Conservation (phyloP, 1,284 basidiomycete species). For the Cutaneotrichosporon sp. region DNA sequence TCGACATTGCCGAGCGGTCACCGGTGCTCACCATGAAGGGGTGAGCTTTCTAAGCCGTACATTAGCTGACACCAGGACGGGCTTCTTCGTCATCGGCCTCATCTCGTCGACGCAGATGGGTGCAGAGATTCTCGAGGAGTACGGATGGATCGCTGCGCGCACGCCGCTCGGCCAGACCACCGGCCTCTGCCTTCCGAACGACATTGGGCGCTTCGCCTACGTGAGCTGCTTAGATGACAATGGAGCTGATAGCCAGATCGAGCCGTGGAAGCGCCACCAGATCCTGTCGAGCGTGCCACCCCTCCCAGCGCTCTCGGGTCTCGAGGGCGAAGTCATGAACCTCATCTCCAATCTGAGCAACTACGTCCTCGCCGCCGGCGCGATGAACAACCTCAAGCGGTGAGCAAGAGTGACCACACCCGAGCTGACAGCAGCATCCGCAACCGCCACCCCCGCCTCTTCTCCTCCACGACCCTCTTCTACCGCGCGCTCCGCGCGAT, state of each 20-base stretch:
- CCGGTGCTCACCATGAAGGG: conserved; percentile 87
- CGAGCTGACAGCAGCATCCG: conserved; percentile 63
- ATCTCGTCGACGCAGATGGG: conserved; percentile 72
- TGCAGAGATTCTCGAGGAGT: conserved; percentile 80
- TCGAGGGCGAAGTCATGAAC: conserved; percentile 81
- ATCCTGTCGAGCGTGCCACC: conserved; percentile 52
- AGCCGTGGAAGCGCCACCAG: conserved; percentile 63
- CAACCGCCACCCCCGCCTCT: conserved; percentile 64
- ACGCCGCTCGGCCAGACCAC: conserved; percentile 84
- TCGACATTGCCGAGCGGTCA: conserved; percentile 88
- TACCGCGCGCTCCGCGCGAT: conserved; percentile 81
- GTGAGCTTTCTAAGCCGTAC: conserved; percentile 57
- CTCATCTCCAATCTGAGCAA: conserved; percentile 93
- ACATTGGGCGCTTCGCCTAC: conserved; percentile 74
- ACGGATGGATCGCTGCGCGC: conserved; percentile 85
- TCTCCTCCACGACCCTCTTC: conserved; percentile 73
- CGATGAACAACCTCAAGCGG: conserved; percentile 81
- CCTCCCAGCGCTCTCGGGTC: conserved; percentile 65
- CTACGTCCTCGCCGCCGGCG: conserved; percentile 89
- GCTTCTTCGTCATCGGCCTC: conserved; percentile 90
- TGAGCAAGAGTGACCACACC: conserved; percentile 47
- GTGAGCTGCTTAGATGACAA: conserved; percentile 57
- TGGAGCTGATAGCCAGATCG: conserved; percentile 60
- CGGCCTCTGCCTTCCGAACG: conserved; percentile 82
- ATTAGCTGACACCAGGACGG: conserved; percentile 64